A percentile compares a stretch with the other conserved stretches of the same genome.
phyloP scores from a whole-genome alignment of 768 basidiomycete genomes.

The Gloeopeniophorella convolvens region DNA sequence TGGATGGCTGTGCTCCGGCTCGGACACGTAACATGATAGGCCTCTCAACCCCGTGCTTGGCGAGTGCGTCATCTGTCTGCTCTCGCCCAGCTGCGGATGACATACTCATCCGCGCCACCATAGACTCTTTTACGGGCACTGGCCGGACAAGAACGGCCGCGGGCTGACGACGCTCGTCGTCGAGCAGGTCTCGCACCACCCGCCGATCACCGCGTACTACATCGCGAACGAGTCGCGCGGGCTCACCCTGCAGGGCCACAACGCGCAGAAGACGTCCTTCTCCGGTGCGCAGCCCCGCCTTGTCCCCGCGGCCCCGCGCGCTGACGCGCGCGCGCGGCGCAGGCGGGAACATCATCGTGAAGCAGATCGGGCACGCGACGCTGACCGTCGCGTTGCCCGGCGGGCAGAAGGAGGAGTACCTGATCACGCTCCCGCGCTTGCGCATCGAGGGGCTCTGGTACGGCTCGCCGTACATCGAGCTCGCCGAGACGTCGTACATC shows the following conservation, averaged over 20 bases:
- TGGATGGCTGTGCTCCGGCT: too few relatives aligned
- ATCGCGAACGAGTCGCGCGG: constrained; percentile 79
- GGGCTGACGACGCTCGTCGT: constrained; percentile 82
- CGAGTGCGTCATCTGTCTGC: constrained; percentile 50
- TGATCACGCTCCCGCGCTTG: constrained; percentile 88
- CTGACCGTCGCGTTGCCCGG: constrained; percentile 59
- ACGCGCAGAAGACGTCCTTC: constrained; percentile 94
- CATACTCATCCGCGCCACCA: background rate
- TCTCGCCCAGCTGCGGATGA: constrained; percentile 1
- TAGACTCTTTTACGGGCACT: constrained; percentile 82
- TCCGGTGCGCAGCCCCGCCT: constrained; percentile 41
- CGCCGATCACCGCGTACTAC: constrained; percentile 80
- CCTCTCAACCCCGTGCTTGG: constrained; percentile 95
- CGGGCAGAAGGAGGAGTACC: constrained; percentile 60
- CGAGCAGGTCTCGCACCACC: constrained; percentile 97
- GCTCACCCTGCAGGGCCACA: constrained; percentile 75
- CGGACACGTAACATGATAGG: constrained; percentile 44
- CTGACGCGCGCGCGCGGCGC: background rate
- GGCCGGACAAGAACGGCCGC: constrained; percentile 66
- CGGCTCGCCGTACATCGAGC: constrained; percentile 88
- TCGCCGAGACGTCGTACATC: constrained; percentile 78
- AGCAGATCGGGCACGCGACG: constrained; percentile 91
- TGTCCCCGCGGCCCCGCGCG: background rate
- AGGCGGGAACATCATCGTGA: constrained; percentile 77
- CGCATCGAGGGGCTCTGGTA: constrained; percentile 93